A percentile compares a stretch with the other conserved stretches of the same genome.
Evolutionary conservation across 805 yeast genomes (phyloP).

Genomic region (Lipomyces japonicus): DNA sequence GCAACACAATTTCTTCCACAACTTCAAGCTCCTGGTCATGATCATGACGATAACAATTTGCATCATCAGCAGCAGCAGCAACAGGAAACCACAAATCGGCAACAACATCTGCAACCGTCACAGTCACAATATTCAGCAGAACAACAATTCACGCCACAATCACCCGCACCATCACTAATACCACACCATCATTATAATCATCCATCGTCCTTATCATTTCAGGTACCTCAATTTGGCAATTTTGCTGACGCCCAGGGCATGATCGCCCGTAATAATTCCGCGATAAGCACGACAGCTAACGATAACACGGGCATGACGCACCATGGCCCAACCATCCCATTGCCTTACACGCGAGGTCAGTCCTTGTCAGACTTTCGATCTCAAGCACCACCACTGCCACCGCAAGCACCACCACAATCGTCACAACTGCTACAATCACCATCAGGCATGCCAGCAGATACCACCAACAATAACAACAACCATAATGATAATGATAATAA

Average conservation of each 20-base stretch:
- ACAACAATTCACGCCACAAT: background rate
- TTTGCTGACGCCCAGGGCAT: constrained; percentile 3
- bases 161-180: background rate
- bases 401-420: background rate
- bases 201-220: too few relatives aligned
- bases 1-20: constrained; percentile 1
- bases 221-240: too few relatives aligned
- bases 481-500: too few relatives aligned
- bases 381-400: background rate
- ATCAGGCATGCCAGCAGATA: too few relatives aligned
- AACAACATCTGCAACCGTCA: constrained; percentile 8
- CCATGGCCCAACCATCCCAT: background rate
- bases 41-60: too few relatives aligned
- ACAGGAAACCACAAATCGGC: background rate
- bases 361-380: background rate
- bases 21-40: too few relatives aligned
- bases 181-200: background rate
- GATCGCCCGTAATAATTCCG: constrained; percentile 1
- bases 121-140: background rate
- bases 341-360: background rate
- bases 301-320: background rate
- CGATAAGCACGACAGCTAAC: background rate
- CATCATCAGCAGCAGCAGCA: constrained; percentile 5
- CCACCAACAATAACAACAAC: too few relatives aligned
- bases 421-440: background rate